These are phyloP conservation scores for Russula brevipes DNA, from an alignment of 768 basidiomycete species.

Conservation along the genomic window DNA sequence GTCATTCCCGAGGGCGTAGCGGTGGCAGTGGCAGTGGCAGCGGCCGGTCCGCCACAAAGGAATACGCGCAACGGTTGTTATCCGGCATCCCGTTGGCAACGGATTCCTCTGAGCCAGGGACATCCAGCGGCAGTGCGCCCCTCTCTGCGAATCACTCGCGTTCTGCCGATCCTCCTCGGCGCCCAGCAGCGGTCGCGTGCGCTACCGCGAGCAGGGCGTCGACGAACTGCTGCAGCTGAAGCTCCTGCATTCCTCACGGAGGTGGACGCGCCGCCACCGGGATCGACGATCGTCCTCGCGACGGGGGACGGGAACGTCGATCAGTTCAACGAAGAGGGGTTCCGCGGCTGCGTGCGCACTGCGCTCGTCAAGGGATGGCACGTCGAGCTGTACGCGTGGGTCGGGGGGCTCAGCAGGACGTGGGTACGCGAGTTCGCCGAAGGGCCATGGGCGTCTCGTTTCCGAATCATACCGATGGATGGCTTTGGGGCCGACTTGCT, in stretches of 20 bases:
- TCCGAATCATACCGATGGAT: slow-evolving; percentile 36
- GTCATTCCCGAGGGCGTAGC: slow-evolving; percentile 24
- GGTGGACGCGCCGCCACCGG: slow-evolving; percentile 55
- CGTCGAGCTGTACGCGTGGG: slow-evolving; percentile 94
- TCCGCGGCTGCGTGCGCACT: slow-evolving; percentile 78
- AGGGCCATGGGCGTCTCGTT: slow-evolving; percentile 28
- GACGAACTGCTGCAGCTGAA: slow-evolving; percentile 94
- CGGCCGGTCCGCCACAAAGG: slow-evolving; percentile 20
- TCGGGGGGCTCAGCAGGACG: slow-evolving; percentile 69
- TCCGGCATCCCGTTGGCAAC: slow-evolving; percentile 28
- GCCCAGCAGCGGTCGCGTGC: slow-evolving; percentile 37
- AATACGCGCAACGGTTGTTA: slow-evolving; percentile 26
- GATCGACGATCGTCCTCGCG: slow-evolving; percentile 81
- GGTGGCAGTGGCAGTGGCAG: slow-evolving; percentile 26
- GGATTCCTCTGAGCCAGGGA: slow-evolving; percentile 32
- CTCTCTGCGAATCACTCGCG: slow-evolving; percentile 16
- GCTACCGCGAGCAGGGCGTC: slow-evolving; percentile 88
- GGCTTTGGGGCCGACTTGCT: slow-evolving; percentile 36
- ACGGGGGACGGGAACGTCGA: slow-evolving; percentile 92
- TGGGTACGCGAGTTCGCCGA: slow-evolving; percentile 72
- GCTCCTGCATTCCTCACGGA: slow-evolving; percentile 80
- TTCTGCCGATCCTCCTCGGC: slow-evolving; percentile 21
- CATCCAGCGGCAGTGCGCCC: slow-evolving; percentile 23
- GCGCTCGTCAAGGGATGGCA: slow-evolving; percentile 88
- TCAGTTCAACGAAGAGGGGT: slow-evolving; percentile 91